Evolutionary conservation across 2,329 filamentous ascomycete genomes (phyloP).

Genomic region (Hypomyces perniciosus): DNA sequence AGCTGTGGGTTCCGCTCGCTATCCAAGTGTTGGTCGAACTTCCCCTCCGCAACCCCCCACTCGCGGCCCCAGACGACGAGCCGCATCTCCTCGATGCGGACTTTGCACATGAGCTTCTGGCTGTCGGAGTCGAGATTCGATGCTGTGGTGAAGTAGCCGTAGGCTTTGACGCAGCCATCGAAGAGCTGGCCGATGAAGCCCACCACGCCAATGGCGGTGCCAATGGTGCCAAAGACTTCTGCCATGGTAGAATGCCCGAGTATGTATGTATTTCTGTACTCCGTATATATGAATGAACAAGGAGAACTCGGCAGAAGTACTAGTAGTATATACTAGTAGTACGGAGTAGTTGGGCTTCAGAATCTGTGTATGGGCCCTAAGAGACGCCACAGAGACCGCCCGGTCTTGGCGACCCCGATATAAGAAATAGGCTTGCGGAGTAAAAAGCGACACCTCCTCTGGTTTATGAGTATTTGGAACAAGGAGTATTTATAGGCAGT

Average conservation of each 20-base stretch:
- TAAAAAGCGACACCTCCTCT: too few species aligned
- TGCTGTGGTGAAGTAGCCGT: conserved; percentile 38
- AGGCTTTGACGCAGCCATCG: conserved; percentile 41
- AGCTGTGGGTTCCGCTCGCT: conserved; percentile 32
- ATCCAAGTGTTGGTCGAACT: conserved; percentile 36
- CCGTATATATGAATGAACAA: too few species aligned
- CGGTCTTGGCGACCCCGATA: too few species aligned
- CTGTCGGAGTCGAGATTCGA: conserved; percentile 37
- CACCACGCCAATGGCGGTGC: conserved; percentile 38
- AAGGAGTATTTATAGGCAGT: too few species aligned
- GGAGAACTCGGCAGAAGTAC: too few species aligned
- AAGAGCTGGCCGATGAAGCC: conserved; percentile 42
- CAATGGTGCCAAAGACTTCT: conserved; percentile 38
- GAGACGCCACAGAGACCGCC: too few species aligned
- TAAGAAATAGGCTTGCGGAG: too few species aligned
- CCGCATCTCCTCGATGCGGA: conserved; percentile 45
- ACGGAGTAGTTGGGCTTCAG: too few species aligned
- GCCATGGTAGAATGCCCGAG: conserved; percentile 18
- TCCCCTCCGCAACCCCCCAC: conserved; percentile 42
- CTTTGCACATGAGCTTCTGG: conserved; percentile 40
- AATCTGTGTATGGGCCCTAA: too few species aligned
- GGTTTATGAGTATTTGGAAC: too few species aligned
- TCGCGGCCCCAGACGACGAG: conserved; percentile 42
- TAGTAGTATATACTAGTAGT: too few species aligned
- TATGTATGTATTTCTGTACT: too few species aligned